phyloP scores from a whole-genome alignment of 1,284 basidiomycete species.

The Pseudozyma sp. region DNA sequence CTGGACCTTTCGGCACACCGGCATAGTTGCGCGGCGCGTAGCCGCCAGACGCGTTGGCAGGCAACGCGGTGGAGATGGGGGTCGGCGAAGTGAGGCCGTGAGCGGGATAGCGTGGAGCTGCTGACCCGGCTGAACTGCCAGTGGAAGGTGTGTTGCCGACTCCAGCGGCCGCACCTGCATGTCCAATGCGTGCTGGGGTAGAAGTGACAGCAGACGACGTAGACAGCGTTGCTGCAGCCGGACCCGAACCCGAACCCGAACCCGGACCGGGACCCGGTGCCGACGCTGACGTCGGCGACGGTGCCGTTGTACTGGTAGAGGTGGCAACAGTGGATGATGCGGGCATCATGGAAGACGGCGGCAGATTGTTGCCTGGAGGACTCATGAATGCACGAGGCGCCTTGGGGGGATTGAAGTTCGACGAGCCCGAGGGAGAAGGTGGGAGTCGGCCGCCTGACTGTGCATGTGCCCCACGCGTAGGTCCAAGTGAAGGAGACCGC shows the following conservation, averaged over 20 bases:
- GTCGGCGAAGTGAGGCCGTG: slow-evolving; percentile 25
- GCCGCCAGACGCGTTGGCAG: slow-evolving; percentile 5
- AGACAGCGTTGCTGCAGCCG: neutral
- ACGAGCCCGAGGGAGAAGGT: slow-evolving; percentile 26
- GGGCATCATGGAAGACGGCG: slow-evolving; percentile 10
- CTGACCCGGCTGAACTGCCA: slow-evolving; percentile 20
- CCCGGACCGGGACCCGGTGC: neutral
- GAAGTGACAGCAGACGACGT: slow-evolving; percentile 5
- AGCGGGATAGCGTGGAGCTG: slow-evolving; percentile 14
- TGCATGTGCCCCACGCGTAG: slow-evolving; percentile 4
- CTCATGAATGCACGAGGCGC: slow-evolving; percentile 48
- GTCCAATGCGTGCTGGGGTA: slow-evolving; percentile 27
- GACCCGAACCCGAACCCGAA: too few relatives aligned
- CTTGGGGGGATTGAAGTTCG: slow-evolving; percentile 42
- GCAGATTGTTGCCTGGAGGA: slow-evolving; percentile 10
- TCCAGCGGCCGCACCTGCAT: slow-evolving; percentile 13
- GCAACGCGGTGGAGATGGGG: slow-evolving; percentile 14
- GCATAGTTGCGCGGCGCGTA: slow-evolving; percentile 39
- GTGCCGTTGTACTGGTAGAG: neutral
- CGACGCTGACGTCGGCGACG: neutral
- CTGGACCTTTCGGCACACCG: slow-evolving; percentile 54
- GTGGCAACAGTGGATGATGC: slow-evolving; percentile 7
- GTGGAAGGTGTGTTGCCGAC: slow-evolving; percentile 32
- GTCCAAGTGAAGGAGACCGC: slow-evolving; percentile 30
- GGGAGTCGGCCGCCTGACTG: slow-evolving; percentile 20